phyloP scores from a whole-genome alignment of 2,329 filamentous ascomycete species.

The Aureobasidium sp. region DNA sequence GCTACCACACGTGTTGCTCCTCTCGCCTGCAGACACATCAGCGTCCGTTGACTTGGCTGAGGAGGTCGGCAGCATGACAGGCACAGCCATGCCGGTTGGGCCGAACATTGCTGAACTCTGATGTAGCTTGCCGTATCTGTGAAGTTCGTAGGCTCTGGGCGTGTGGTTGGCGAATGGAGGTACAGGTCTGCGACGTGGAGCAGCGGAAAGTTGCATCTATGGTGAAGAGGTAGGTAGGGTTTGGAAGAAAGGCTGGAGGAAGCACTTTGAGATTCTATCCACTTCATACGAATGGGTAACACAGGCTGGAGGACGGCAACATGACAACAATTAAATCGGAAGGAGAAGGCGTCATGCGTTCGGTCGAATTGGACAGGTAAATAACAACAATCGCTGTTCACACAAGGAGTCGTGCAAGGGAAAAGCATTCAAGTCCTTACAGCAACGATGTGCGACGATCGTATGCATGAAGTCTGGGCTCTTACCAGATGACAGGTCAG shows the following conservation, averaged over 20 bases:
- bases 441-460: slow-evolving; percentile 14
- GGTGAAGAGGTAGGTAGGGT: too few species aligned
- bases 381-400: slow-evolving; percentile 4
- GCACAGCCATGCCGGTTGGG: slow-evolving; percentile 18
- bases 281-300: background rate
- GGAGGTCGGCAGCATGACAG: slow-evolving; percentile 13
- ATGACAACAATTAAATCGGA: background rate
- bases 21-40: slow-evolving; percentile 1
- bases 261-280: background rate
- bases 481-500: slow-evolving; percentile 3
- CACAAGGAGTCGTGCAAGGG: slow-evolving; percentile 10
- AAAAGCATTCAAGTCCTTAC: background rate
- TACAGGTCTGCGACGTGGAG: slow-evolving; percentile 24
- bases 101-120: slow-evolving; percentile 21
- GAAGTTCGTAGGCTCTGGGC: slow-evolving; percentile 28
- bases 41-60: slow-evolving; percentile 3
- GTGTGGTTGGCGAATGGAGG: slow-evolving; percentile 31
- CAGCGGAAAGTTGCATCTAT: slow-evolving; percentile 30
- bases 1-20: background rate
- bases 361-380: background rate
- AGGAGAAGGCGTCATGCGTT: background rate
- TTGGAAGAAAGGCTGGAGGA: background rate
- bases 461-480: slow-evolving; percentile 1
- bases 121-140: slow-evolving; percentile 20
- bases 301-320: background rate